A percentile compares a stretch with the other conserved stretches of the same genome.
Evolutionary conservation across 768 basidiomycete species (phyloP).

Genomic region (Coprinopsis cinerea): DNA sequence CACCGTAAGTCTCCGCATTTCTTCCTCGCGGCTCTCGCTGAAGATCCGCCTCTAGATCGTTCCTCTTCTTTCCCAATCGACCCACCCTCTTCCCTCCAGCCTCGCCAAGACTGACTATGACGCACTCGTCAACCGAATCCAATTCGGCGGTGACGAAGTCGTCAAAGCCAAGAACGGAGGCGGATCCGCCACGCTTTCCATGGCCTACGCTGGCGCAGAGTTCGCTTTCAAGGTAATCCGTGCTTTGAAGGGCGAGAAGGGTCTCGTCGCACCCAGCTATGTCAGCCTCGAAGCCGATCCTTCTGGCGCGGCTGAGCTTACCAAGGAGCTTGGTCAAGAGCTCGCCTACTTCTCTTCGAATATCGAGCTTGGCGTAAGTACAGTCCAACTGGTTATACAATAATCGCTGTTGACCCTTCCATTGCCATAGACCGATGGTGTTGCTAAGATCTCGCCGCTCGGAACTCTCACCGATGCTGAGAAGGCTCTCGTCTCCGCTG

Average conservation of each 20-base stretch:
- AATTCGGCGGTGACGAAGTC: conserved; percentile 96
- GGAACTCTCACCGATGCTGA: conserved; percentile 72
- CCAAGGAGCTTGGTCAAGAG: conserved; percentile 68
- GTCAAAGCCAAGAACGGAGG: conserved; percentile 95
- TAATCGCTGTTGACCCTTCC: too few relatives aligned
- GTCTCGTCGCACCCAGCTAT: conserved; percentile 78
- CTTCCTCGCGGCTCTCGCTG: background rate
- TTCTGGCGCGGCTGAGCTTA: conserved; percentile 65
- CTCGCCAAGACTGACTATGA: conserved; percentile 44
- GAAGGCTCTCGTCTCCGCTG: conserved; percentile 69
- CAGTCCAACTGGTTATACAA: conserved; percentile 14
- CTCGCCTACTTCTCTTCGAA: conserved; percentile 86
- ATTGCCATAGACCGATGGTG: conserved; percentile 78
- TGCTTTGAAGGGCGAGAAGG: conserved; percentile 84
- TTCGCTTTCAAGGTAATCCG: conserved; percentile 80
- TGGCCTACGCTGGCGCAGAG: conserved; percentile 92
- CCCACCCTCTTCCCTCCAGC: conserved; percentile 64
- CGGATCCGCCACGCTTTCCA: conserved; percentile 94
- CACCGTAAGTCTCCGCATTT: conserved; percentile 47
- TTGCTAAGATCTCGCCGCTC: conserved; percentile 75
- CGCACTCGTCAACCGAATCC: conserved; percentile 75
- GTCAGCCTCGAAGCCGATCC: conserved; percentile 73
- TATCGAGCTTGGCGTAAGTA: conserved; percentile 79
- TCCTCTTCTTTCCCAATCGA: conserved; percentile 88
- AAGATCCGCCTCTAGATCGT: conserved; percentile 54